phyloP scores from a whole-genome alignment of 2,329 filamentous ascomycete species.

The Arachnomyces sp. region DNA sequence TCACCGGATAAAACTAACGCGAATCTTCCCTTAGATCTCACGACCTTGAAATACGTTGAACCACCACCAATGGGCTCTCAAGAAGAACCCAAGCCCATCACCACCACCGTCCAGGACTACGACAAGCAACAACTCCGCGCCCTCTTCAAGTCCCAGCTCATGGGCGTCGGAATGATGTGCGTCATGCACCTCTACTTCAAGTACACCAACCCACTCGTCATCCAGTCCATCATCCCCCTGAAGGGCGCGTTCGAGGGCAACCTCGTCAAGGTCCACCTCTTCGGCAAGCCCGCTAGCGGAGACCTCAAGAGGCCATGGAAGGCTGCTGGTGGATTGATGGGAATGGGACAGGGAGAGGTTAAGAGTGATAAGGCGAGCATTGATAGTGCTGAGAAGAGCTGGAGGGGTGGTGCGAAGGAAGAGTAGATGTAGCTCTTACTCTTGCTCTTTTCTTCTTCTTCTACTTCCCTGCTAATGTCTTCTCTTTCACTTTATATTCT shows the following conservation, averaged over 20 bases:
- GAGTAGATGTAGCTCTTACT: conserved; percentile 26
- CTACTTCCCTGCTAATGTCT: not conserved
- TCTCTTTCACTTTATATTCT: not conserved
- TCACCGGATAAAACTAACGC: not conserved
- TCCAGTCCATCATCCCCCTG: conserved; percentile 96
- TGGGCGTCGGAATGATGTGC: conserved; percentile 95
- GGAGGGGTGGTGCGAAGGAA: conserved; percentile 43
- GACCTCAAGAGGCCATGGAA: conserved; percentile 97
- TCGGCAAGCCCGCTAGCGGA: conserved; percentile 75
- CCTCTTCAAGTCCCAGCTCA: conserved; percentile 82
- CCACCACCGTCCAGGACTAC: conserved; percentile 93
- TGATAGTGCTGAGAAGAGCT: conserved; percentile 42
- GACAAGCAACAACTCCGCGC: conserved; percentile 76
- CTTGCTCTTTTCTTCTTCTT: not conserved
- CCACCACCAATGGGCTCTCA: conserved; percentile 84
- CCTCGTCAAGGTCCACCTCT: conserved; percentile 89
- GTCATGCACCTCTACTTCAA: conserved; percentile 99
- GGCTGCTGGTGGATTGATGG: conserved; percentile 72
- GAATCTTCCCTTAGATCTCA: conserved; percentile 59
- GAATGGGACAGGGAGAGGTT: conserved; percentile 56
- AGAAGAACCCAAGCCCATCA: conserved; percentile 92
- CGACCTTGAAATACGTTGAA: conserved; percentile 97
- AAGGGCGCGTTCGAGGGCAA: conserved; percentile 95
- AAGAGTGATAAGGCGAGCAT: conserved; percentile 86
- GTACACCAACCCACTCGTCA: conserved; percentile 97